Percentiles rank a stretch among this genome's conserved stretches.
These are phyloP conservation scores for Cordyceps cicadae DNA, from an alignment of 2,329 filamentous ascomycete species.

Conservation along the genomic window DNA sequence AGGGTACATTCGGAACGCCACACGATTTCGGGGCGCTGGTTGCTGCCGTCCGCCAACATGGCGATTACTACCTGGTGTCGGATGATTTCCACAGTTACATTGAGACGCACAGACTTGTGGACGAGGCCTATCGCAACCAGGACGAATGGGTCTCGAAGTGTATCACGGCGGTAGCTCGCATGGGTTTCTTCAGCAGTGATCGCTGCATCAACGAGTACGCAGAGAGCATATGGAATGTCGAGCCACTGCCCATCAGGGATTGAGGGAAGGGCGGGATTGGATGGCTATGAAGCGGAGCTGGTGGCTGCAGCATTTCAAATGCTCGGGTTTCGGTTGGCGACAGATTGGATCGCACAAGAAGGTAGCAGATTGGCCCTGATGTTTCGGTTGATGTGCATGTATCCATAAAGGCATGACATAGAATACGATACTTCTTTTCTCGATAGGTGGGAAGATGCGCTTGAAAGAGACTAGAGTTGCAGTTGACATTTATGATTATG, in stretches of 20 bases:
- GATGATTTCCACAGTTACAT: constrained; percentile 96
- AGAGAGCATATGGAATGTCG: constrained; percentile 93
- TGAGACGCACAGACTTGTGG: constrained; percentile 82
- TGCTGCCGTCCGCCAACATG: constrained; percentile 79
- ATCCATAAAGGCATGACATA: neutral
- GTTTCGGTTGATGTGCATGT: neutral
- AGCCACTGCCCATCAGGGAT: constrained; percentile 55
- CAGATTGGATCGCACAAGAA: neutral
- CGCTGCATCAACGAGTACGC: constrained; percentile 96
- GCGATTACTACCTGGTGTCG: constrained; percentile 95
- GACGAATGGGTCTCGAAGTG: constrained; percentile 88
- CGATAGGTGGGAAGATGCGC: neutral
- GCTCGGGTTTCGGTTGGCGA: neutral
- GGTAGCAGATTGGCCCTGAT: neutral
- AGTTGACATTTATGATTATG: too few relatives aligned
- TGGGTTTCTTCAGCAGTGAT: constrained; percentile 97
- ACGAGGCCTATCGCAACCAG: constrained; percentile 84
- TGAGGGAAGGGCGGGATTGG: constrained; percentile 13
- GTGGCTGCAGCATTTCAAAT: neutral
- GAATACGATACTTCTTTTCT: neutral
- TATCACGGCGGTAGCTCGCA: constrained; percentile 79
- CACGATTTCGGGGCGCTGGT: constrained; percentile 75
- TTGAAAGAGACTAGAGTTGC: neutral
- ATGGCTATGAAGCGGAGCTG: neutral
- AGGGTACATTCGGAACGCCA: constrained; percentile 71